Evolutionary conservation across 495 filamentous ascomycete species (phyloP), one percentile per base, ranked within the genome.

Genomic region (Neurospora sp.): DNA sequence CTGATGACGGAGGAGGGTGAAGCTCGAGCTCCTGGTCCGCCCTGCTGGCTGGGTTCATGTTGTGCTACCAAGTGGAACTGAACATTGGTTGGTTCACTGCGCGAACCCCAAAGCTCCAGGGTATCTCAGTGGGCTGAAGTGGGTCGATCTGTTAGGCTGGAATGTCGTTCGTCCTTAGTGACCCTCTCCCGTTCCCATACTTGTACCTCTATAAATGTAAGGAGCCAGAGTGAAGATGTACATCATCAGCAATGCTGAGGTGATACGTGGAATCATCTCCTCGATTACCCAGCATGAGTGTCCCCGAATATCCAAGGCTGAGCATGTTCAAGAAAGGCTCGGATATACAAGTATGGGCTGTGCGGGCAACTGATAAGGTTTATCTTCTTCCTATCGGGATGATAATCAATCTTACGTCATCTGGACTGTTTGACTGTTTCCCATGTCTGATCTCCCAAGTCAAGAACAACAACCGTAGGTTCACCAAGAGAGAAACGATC

Each of bases 1-100:
- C 59, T 73, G 69, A 48, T 74, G 70, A 53, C 74, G 69, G 69
- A 65, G 48, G 10, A 38, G 20, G 71, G 41, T 70, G 40, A 38
- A 70, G 20, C 65, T 69, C 71, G 12, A 27, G 35, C n/a, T n/a
- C 31, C 70, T n/a, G 42, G 42, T 44, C 41, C 16, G 41, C 17
- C 7, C 42, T 44, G 42, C 42, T 45, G 42, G 42, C 17, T 45
- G 17, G 69, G 27, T 16, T 40, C 12, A 61, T 61, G 53, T 20
- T 61, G 22, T 31, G 22, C 22, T 53, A 53, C 45, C 45, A 53
- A 53, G 45, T 53, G 45, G 48, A 59, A 59, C 22, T 59, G 48
- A 59, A 59, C 48, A 59, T 7, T 61, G 48, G 44, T 48, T 48
- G n/a, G 48, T 12, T 17, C 53, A 61, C 53, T 61, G 53, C 22